phyloP scores from a whole-genome alignment of 306 rosid genomes.

The Vigna nakashimae region DNA sequence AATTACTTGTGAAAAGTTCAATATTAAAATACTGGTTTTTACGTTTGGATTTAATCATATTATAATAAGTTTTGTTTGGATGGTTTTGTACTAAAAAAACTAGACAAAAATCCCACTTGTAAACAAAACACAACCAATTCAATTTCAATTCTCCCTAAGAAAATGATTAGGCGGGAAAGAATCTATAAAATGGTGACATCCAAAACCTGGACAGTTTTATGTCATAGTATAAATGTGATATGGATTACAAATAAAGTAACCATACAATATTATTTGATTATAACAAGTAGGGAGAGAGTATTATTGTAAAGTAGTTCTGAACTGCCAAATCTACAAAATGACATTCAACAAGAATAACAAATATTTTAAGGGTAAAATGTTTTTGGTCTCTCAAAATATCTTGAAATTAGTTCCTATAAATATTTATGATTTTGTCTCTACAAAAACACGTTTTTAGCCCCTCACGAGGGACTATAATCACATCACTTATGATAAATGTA shows the following conservation, averaged over 20 bases:
- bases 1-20: neutral
- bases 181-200: constrained; percentile 2
- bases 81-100: neutral
- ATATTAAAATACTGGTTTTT: neutral
- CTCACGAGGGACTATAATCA: neutral
- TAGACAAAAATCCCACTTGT: neutral
- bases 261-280: neutral
- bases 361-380: no score
- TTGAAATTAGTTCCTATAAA: no score
- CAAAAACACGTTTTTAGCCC: no score
- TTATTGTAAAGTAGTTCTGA: neutral
- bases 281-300: neutral
- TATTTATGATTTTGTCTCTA: no score
- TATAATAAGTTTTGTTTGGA: neutral
- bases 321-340: neutral
- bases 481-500: neutral
- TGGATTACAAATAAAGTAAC: neutral
- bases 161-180: neutral
- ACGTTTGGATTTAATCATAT: neutral
- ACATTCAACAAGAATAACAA: no score
- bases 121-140: neutral
- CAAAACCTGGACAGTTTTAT: neutral
- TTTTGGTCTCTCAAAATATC: no score
- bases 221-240: neutral
- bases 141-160: neutral